A percentile compares a stretch with the other conserved stretches of the same genome.
Conservation (phyloP, 139 green algal genomes). For the Haematococcus lacustris region DNA sequence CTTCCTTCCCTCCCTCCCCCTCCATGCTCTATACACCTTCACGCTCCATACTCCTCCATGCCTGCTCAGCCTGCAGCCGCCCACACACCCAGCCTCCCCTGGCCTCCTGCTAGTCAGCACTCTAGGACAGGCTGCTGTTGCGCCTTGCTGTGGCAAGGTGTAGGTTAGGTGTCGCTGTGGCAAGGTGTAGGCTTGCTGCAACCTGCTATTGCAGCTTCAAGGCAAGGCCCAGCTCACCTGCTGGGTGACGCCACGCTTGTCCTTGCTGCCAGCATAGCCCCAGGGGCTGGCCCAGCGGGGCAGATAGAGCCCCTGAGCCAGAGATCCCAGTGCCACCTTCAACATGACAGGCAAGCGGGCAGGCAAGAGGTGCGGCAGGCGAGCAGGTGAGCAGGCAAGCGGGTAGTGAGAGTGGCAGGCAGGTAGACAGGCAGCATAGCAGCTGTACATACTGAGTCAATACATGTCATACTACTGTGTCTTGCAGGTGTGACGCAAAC, state of each 20-base stretch:
- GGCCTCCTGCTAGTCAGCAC: no score
- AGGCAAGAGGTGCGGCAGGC: background rate
- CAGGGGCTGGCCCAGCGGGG: background rate
- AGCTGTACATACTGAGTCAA: no score
- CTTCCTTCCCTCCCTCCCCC: no score
- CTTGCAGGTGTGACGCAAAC: background rate
- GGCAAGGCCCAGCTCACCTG: conserved; percentile 4
- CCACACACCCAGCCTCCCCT: no score
- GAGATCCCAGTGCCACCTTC: conserved; percentile 22
- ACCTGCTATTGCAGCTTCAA: background rate
- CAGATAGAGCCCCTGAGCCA: conserved; percentile 10
- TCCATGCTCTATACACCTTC: no score
- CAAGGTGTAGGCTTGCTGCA: no score
- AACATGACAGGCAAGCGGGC: background rate
- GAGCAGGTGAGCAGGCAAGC: background rate
- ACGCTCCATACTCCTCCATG: no score
- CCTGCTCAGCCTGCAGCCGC: no score
- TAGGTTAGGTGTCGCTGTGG: no score
- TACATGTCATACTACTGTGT: background rate
- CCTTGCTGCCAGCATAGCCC: conserved; percentile 79
- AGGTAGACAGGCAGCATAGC: no score
- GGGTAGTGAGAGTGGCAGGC: background rate
- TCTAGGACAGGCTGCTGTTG: no score
- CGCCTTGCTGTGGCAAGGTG: no score
- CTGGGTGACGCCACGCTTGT: conserved; percentile 84